A percentile compares a stretch with the other conserved stretches of the same genome.
Conservation (phyloP, 2,329 filamentous ascomycete genomes). For the Dryadomyces quercus-mongolicae region DNA sequence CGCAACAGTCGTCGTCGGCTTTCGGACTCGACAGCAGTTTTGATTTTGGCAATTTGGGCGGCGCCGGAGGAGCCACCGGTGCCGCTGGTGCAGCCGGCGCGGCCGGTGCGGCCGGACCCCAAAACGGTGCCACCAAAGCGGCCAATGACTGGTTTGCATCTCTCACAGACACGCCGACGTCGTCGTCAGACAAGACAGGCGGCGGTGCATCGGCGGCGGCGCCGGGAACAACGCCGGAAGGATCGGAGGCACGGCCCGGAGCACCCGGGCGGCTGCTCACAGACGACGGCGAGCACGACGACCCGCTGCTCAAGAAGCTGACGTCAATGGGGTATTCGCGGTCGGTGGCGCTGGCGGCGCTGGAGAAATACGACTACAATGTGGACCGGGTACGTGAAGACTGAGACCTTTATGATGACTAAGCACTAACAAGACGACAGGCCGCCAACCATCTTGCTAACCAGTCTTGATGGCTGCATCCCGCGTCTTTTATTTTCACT, state of each 20-base stretch:
- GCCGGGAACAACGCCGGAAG: no score
- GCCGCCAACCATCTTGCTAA: background rate
- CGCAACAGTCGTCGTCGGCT: background rate
- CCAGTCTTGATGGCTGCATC: background rate
- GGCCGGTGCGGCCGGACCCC: constrained; percentile 9
- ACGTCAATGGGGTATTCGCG: constrained; percentile 82
- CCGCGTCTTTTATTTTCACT: no score
- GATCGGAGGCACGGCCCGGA: constrained; percentile 11
- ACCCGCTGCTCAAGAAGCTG: constrained; percentile 80
- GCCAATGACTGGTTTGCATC: constrained; percentile 60
- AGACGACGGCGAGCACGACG: constrained; percentile 69
- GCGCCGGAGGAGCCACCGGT: constrained; percentile 20
- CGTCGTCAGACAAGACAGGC: constrained; percentile 2
- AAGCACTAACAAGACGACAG: background rate
- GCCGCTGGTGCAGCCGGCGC: constrained; percentile 24
- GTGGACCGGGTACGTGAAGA: constrained; percentile 65
- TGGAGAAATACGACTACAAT: constrained; percentile 95
- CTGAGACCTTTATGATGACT: background rate
- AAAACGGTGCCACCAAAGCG: background rate
- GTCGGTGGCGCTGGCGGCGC: constrained; percentile 58
- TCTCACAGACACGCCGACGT: background rate
- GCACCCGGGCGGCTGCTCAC: constrained; percentile 53
- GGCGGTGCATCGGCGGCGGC: constrained; percentile 16
- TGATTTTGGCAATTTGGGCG: constrained; percentile 40
- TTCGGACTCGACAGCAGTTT: constrained; percentile 46